phyloP scores from a whole-genome alignment of 805 yeast species.

The Cyberlindnera sargentensis region DNA sequence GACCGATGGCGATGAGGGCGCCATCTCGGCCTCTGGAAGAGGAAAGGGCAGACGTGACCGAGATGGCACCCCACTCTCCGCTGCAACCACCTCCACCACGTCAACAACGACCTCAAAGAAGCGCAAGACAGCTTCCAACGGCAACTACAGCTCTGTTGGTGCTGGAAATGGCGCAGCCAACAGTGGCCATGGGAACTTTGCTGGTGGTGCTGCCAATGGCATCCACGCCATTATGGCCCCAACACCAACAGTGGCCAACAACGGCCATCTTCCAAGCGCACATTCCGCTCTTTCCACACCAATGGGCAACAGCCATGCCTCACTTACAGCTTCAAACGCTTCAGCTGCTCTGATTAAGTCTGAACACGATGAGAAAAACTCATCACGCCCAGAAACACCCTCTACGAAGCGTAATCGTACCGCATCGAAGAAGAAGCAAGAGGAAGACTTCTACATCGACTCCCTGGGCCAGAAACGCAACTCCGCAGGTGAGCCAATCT shows the following conservation, averaged over 20 bases:
- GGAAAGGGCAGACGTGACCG: conserved; percentile 16
- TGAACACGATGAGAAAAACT: background rate
- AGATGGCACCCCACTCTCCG: conserved; percentile 18
- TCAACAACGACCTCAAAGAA: conserved; percentile 14
- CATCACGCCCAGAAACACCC: conserved; percentile 18
- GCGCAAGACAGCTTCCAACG: conserved; percentile 16
- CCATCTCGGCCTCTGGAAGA: conserved; percentile 9
- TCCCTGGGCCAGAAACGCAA: conserved; percentile 13
- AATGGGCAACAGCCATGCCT: background rate
- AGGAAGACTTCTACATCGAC: conserved; percentile 12
- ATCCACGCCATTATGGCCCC: background rate
- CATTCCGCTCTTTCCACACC: background rate
- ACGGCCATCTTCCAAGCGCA: background rate
- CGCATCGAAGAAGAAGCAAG: conserved; percentile 12
- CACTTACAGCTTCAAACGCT: background rate
- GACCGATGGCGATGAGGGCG: conserved; percentile 20
- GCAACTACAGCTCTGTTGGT: background rate
- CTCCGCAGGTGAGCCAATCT: conserved; percentile 63
- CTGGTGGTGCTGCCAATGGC: background rate
- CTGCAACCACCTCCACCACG: conserved; percentile 18
- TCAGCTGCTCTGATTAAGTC: conserved; percentile 1
- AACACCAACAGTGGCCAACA: background rate
- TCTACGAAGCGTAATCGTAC: conserved; percentile 15
- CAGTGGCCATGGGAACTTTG: background rate
- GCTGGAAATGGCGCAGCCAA: background rate